phyloP scores from a whole-genome alignment of 73 alveolate species.

The Paramecium sexaurelia region DNA sequence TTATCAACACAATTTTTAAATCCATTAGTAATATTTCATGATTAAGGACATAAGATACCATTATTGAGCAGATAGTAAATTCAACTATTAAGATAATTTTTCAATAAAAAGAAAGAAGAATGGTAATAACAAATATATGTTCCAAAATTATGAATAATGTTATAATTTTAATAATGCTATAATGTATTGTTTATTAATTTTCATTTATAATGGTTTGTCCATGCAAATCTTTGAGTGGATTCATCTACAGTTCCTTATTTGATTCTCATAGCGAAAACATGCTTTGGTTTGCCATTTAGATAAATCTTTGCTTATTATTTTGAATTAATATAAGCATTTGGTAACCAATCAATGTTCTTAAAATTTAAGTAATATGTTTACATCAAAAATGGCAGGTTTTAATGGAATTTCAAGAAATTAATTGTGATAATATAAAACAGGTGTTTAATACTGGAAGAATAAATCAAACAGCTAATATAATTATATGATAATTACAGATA shows the following conservation, averaged over 20 bases:
- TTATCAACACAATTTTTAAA: conserved; percentile 37
- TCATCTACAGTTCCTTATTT: conserved; percentile 9
- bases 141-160: conserved; percentile 41
- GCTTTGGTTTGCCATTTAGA: not conserved
- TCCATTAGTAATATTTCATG: conserved; percentile 8
- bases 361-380: not conserved
- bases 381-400: conserved; percentile 45
- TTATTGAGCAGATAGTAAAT: not conserved
- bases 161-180: not conserved
- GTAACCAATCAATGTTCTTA: conserved; percentile 14
- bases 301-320: not conserved
- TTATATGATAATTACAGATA: not conserved
- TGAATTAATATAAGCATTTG: conserved; percentile 27
- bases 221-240: not conserved
- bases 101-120: not conserved
- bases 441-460: conserved; percentile 18
- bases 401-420: conserved; percentile 25
- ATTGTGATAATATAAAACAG: conserved; percentile 33
- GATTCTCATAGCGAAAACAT: not conserved
- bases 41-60: conserved; percentile 37
- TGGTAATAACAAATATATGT: not conserved
- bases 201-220: conserved; percentile 56
- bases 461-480: conserved; percentile 28
- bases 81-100: not conserved
- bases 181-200: not conserved